These are phyloP conservation scores for Aspergillus sp. DNA, from an alignment of 2,329 filamentous ascomycete species.

Conservation along the genomic window DNA sequence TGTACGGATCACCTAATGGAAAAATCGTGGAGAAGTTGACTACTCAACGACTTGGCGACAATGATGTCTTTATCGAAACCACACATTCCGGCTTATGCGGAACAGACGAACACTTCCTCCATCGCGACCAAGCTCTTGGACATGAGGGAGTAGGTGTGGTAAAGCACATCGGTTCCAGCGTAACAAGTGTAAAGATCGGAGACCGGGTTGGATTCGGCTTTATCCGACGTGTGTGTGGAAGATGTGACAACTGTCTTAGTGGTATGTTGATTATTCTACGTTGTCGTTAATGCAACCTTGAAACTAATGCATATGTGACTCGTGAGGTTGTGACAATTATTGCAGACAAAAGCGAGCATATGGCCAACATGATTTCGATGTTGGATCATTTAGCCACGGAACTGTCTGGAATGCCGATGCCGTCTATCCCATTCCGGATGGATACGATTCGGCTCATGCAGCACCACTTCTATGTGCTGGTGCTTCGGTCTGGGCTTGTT, in stretches of 20 bases:
- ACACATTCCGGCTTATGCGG: constrained; percentile 27
- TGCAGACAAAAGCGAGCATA: constrained; percentile 28
- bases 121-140: constrained; percentile 41
- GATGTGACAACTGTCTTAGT: constrained; percentile 32
- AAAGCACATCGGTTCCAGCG: constrained; percentile 47
- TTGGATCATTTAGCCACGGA: constrained; percentile 33
- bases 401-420: constrained; percentile 33
- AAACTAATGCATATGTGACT: not conserved
- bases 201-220: constrained; percentile 38
- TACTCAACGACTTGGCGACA: not conserved
- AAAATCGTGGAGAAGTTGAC: no score
- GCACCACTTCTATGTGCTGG: constrained; percentile 39
- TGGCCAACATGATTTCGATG: constrained; percentile 29
- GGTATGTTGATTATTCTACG: constrained; percentile 4
- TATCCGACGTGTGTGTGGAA: constrained; percentile 28
- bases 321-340: constrained; percentile 22
- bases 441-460: constrained; percentile 27
- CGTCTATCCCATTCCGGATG: constrained; percentile 25
- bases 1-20: no score
- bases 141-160: constrained; percentile 58
- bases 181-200: constrained; percentile 48
- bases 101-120: constrained; percentile 24
- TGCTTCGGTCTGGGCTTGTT: constrained; percentile 53
- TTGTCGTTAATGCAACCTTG: not conserved
- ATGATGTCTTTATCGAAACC: constrained; percentile 23